These are phyloP conservation scores for Globisporangium okanoganense DNA, from an alignment of 352 stramenopile genomes.

Conservation along the genomic window DNA sequence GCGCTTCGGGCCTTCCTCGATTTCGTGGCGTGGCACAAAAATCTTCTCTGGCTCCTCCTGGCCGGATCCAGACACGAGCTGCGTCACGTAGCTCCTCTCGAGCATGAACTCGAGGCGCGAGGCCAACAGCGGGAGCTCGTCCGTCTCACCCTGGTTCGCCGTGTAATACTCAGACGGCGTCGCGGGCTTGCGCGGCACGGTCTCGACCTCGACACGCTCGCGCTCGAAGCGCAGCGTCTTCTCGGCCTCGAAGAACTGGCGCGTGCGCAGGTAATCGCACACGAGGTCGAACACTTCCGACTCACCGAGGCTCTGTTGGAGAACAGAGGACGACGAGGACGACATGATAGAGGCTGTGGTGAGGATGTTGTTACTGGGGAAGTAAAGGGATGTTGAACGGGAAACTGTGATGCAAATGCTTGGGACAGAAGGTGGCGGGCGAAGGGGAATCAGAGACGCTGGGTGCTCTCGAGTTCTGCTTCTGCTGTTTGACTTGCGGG, in stretches of 20 bases:
- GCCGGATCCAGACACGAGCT: conserved; percentile 68
- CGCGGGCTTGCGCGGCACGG: conserved; percentile 9
- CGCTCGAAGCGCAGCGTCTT: conserved; percentile 68
- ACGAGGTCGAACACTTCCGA: conserved; percentile 86
- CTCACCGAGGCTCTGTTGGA: conserved; percentile 80
- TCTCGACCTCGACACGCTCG: conserved; percentile 30
- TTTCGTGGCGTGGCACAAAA: conserved; percentile 67
- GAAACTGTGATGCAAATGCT: no score
- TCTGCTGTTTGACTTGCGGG: conserved; percentile 4
- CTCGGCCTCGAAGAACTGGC: conserved; percentile 85
- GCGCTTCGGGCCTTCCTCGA: conserved; percentile 40
- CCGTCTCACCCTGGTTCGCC: conserved; percentile 34
- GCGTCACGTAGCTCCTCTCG: conserved; percentile 82
- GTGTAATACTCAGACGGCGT: conserved; percentile 22
- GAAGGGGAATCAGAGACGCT: conserved; percentile 3
- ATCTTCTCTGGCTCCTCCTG: conserved; percentile 67
- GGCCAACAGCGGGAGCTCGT: conserved; percentile 27
- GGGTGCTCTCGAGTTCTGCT: background rate
- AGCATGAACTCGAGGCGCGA: conserved; percentile 79
- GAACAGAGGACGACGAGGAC: conserved; percentile 43
- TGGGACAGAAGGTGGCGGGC: background rate
- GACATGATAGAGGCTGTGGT: conserved; percentile 23
- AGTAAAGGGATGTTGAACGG: no score
- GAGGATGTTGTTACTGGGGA: no score
- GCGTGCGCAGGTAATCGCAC: conserved; percentile 84